Evolutionary conservation across 1,139 yeast species (phyloP), one percentile per base, ranked within the genome.

Genomic region (Ogataea hybrid): DNA sequence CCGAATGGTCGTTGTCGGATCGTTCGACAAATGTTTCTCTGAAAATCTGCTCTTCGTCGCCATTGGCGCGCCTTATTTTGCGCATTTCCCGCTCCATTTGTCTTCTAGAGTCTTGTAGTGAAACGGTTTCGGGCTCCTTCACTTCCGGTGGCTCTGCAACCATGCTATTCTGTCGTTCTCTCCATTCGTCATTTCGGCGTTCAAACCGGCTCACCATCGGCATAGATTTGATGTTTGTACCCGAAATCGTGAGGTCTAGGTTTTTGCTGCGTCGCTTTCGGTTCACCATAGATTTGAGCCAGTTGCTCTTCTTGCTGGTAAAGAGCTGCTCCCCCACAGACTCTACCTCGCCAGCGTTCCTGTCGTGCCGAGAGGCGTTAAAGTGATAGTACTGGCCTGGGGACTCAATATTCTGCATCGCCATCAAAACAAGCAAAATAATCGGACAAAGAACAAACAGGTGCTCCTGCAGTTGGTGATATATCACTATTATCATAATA

Each of bases 151-250:
- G 9, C 9, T 28, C 17, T 23, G 34, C 23, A 11, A n/a, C 34
- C 35, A 28, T 3, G 30, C 31, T 39, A 22, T 29, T 33, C 8
- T 32, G 33, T 25, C 35, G 36, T 18, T 45, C 51, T 14, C 42
- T 37, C 55, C 55, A 51, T 23, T 42, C 31, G 16, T 53, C 52
- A 16, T 45, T 43, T 12, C 46, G 41, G 14, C 55, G 42, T 25
- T 44, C 48, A 25, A 51, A 34, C 12, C 39, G 42, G 20, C 52
- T 48, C 38, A 46, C 53, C 41, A 50, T 48, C n/a, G 54, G 54
- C 54, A 51, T 51, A 12, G 51, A 44, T 23, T 41, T 25, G 15
- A 51, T 49, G 31, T 48, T 37, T 5, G 47, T 49, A 15, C 39
- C 46, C 17, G 32, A 37, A 11, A 37, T 23, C 12, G 32, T 37